Base-by-base conservation (phyloP, 164 flowering plant species). In the Tinospora cordifolia region DNA sequence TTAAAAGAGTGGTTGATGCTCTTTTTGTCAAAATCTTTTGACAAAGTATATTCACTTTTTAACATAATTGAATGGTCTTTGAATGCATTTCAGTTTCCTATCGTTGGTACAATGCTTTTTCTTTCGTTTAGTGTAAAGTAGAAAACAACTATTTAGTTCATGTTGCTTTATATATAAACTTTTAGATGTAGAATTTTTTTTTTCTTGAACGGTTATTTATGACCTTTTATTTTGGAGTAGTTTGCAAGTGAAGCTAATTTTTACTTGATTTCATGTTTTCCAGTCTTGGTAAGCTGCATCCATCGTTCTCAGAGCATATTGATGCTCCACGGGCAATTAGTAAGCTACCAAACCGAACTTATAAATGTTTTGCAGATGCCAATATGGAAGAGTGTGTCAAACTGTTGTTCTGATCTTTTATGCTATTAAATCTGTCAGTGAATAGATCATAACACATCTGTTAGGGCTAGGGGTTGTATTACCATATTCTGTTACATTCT, bases 371-470 rank as follows among this genome's bases (percentile, higher is more conserved):
- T 54, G n/a, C 24, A 54, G 60, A 54, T 54, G 7, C 24, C 10
- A 3, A 30, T 21, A n/a, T 54, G 60, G 60, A 21, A 21, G n/a
- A 54, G 60, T 54, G 60, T 54, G 60, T 21, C 60, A 54, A 54
- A 54, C 60, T 54, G 60, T 54, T 54, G 8, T 54, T 54, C 60
- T 54, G 24, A 19, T 54, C 21, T 54, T 54, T 54, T 21, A 54
- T 17, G 60, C 60, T 54, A 54, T 54, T 54, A 6, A 54, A n/a
- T 54, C 24, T 54, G 60, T 54, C 60, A 54, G 60, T 54, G 60
- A 54, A 54, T 17, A 54, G 21, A 54, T 54, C 24, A 19, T 54
- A 54, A 54, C 21, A 54, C n/a, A 15, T 54, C 60, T 54, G 24
- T 2, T 54, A 19, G 21, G 19, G 60, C 9, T 54, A 19, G 21